A percentile compares a stretch with the other conserved stretches of the same genome.
Conservation (phyloP, 345 rosid species). For the Kandelia obovata region DNA sequence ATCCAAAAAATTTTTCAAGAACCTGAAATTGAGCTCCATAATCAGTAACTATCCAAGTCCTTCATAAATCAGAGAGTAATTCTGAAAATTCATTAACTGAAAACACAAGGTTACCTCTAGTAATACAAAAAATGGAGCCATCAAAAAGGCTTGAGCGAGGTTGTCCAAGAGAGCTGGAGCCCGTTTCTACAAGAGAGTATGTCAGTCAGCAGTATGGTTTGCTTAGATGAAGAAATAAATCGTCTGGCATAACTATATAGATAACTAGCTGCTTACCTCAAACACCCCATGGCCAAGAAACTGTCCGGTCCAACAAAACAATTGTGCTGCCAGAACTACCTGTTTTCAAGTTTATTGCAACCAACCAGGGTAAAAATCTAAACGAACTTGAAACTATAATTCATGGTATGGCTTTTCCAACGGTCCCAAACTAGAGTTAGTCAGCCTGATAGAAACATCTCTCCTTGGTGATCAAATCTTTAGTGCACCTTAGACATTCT, state of each 20-base stretch:
- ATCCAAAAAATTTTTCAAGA: background rate
- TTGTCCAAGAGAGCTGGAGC: conserved; percentile 86
- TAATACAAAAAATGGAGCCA: conserved; percentile 91
- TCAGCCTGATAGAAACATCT: background rate
- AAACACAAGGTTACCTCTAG: conserved; percentile 54
- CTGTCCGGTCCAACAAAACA: conserved; percentile 78
- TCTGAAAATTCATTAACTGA: background rate
- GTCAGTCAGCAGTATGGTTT: background rate
- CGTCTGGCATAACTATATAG: background rate
- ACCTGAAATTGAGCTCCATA: background rate
- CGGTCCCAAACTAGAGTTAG: too few species aligned
- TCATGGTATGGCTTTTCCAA: too few species aligned
- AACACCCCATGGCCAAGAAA: conserved; percentile 81
- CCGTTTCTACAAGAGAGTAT: conserved; percentile 49
- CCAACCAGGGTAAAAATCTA: background rate
- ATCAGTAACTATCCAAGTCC: background rate
- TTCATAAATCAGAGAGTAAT: background rate
- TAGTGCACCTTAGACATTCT: too few species aligned
- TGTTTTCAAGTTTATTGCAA: conserved; percentile 19
- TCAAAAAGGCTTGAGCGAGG: conserved; percentile 68
- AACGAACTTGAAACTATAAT: background rate
- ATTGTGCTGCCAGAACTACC: conserved; percentile 67
- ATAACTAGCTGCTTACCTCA: conserved; percentile 46
- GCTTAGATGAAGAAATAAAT: background rate
- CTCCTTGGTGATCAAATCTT: too few species aligned